phyloP scores from a whole-genome alignment of 352 stramenopile species.

The Globisporangium lucens region DNA sequence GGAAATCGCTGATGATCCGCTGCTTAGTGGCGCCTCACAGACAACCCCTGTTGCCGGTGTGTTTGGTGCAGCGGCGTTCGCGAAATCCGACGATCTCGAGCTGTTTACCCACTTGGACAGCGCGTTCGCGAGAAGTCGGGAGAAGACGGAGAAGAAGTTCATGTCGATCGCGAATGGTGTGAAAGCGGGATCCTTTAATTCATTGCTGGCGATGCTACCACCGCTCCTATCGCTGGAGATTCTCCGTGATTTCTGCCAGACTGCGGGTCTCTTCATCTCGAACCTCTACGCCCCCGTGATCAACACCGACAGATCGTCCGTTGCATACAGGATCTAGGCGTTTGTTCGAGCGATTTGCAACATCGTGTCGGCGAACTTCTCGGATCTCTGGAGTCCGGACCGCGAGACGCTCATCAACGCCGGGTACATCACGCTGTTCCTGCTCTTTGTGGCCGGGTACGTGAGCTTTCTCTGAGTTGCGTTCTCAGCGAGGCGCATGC shows the following conservation, averaged over 20 bases:
- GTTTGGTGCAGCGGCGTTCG: conserved; percentile 28
- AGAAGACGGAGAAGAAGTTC: conserved; percentile 27
- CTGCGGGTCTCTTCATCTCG: conserved; percentile 37
- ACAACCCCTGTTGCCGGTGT: conserved; percentile 10
- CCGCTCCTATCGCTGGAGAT: conserved; percentile 40
- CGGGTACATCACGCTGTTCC: conserved; percentile 25
- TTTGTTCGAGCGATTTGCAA: conserved; percentile 27
- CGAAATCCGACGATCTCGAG: conserved; percentile 19
- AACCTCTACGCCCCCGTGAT: conserved; percentile 30
- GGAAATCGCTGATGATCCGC: no score
- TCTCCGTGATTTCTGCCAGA: conserved; percentile 41
- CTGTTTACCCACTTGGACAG: conserved; percentile 26
- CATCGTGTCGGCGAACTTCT: conserved; percentile 26
- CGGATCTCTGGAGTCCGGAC: conserved; percentile 15
- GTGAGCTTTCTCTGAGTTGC: conserved; percentile 40
- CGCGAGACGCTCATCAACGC: conserved; percentile 19
- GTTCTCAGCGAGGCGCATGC: conserved; percentile 27
- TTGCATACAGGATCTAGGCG: background rate
- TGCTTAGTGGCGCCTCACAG: background rate
- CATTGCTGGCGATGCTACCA: conserved; percentile 19
- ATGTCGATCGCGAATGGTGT: conserved; percentile 20
- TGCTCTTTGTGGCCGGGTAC: conserved; percentile 27
- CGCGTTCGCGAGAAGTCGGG: conserved; percentile 23
- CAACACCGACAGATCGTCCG: conserved; percentile 18
- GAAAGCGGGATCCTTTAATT: conserved; percentile 9